phyloP scores from a whole-genome alignment of 192 early-diverging fungal genomes.

The Ramicandelaber brevisporus region DNA sequence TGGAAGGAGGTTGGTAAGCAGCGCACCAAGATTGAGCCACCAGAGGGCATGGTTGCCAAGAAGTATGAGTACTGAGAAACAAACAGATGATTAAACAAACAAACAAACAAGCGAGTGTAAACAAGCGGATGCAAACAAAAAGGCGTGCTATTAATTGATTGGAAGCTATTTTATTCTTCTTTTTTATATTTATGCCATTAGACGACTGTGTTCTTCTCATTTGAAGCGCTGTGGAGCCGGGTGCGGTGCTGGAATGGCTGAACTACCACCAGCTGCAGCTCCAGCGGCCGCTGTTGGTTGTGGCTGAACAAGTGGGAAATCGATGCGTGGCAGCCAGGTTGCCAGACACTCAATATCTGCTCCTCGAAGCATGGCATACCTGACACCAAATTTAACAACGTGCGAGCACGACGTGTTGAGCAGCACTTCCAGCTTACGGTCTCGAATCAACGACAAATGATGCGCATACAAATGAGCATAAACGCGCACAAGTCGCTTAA shows the following conservation, averaged over 20 bases:
- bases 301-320: too few species aligned
- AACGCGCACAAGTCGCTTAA: slow-evolving; percentile 70
- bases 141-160: neutral
- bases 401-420: slow-evolving; percentile 89
- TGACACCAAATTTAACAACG: slow-evolving; percentile 71
- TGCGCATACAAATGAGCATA: slow-evolving; percentile 85
- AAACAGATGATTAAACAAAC: too few species aligned
- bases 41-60: slow-evolving; percentile 80
- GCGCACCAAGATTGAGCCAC: slow-evolving; percentile 66
- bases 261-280: slow-evolving; percentile 19
- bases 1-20: slow-evolving; percentile 78
- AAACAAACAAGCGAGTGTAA: neutral
- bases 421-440: slow-evolving; percentile 60
- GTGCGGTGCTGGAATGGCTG: slow-evolving; percentile 13
- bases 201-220: neutral
- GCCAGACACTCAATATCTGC: too few species aligned
- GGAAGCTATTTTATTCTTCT: neutral
- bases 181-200: slow-evolving; percentile 1
- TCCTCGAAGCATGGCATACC: slow-evolving; percentile 50
- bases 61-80: slow-evolving; percentile 12
- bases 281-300: too few species aligned
- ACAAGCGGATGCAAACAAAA: neutral
- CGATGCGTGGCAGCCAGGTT: too few species aligned
- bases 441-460: slow-evolving; percentile 50
- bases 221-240: neutral